phyloP scores from a whole-genome alignment of 2,329 filamentous ascomycete species.

The Emmonsiellopsis sp. region DNA sequence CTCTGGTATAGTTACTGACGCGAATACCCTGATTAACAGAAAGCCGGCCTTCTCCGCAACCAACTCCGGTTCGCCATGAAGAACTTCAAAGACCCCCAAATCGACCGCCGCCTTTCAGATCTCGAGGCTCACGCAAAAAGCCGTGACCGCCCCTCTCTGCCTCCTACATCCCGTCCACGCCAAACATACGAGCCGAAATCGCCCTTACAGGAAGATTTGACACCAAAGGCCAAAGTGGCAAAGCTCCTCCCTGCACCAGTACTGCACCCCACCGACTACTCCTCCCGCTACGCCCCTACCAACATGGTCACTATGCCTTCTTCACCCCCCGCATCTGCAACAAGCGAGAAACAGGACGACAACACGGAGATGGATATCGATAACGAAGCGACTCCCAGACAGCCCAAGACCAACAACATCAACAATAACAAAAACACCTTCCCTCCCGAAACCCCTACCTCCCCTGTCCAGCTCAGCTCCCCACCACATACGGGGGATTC shows the following conservation, averaged over 20 bases:
- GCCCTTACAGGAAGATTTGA: background rate
- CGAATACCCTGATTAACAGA: slow-evolving; percentile 20
- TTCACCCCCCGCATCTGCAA: slow-evolving; percentile 13
- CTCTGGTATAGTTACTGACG: background rate
- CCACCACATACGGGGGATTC: slow-evolving; percentile 22
- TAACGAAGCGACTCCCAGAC: slow-evolving; percentile 7
- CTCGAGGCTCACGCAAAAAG: slow-evolving; percentile 31
- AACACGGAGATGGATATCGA: slow-evolving; percentile 9
- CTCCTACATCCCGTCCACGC: background rate
- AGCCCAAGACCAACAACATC: slow-evolving; percentile 10
- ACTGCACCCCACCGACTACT: slow-evolving; percentile 6
- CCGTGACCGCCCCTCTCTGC: slow-evolving; percentile 19
- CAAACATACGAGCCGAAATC: background rate
- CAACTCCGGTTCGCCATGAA: slow-evolving; percentile 33
- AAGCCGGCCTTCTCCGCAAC: slow-evolving; percentile 29
- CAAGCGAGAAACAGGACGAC: slow-evolving; percentile 10
- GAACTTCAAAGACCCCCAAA: slow-evolving; percentile 26
- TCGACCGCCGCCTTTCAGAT: slow-evolving; percentile 32
- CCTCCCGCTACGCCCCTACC: slow-evolving; percentile 4
- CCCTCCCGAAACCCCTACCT: slow-evolving; percentile 9
- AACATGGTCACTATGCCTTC: slow-evolving; percentile 9
- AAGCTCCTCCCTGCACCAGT: slow-evolving; percentile 12
- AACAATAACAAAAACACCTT: background rate
- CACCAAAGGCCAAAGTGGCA: slow-evolving; percentile 10
- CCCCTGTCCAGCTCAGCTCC: slow-evolving; percentile 28